Conservation (phyloP, 257 asterid genomes). For the Eustoma russellianum region DNA sequence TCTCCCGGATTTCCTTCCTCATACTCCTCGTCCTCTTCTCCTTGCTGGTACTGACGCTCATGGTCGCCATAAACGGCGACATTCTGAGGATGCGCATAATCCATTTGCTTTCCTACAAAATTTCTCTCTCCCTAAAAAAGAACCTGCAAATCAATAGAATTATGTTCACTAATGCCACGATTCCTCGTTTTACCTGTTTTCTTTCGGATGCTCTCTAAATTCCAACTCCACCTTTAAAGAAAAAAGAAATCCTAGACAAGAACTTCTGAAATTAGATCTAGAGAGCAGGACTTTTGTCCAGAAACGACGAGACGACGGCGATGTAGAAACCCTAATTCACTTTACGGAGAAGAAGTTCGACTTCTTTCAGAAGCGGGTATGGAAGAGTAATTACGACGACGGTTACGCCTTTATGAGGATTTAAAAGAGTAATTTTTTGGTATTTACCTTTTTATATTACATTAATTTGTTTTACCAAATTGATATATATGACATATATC, state of each 20-base stretch:
- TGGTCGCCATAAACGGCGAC: constrained; percentile 55
- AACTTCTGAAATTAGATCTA: constrained; percentile 17
- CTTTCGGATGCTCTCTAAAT: constrained; percentile 5
- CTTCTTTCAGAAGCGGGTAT: no score
- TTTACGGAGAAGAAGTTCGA: background rate
- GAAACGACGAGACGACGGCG: constrained; percentile 9
- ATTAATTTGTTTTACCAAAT: no score
- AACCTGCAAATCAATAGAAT: constrained; percentile 51
- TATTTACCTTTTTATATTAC: no score
- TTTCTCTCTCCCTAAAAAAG: constrained; percentile 53
- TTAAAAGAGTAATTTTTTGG: no score
- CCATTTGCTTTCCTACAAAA: constrained; percentile 43
- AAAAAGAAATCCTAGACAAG: constrained; percentile 13
- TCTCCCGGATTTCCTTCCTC: constrained; percentile 58
- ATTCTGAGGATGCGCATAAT: constrained; percentile 68
- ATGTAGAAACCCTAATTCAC: constrained; percentile 42
- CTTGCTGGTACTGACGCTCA: constrained; percentile 36
- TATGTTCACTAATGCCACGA: constrained; percentile 26
- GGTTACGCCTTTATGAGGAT: no score
- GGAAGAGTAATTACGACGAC: no score
- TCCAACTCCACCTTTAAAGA: background rate
- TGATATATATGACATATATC: no score
- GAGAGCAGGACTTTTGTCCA: constrained; percentile 30
- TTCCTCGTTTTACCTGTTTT: constrained; percentile 17
- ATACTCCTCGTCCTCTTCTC: constrained; percentile 23